Conservation (phyloP, 140 eudicot species). For the Artemisia princeps region DNA sequence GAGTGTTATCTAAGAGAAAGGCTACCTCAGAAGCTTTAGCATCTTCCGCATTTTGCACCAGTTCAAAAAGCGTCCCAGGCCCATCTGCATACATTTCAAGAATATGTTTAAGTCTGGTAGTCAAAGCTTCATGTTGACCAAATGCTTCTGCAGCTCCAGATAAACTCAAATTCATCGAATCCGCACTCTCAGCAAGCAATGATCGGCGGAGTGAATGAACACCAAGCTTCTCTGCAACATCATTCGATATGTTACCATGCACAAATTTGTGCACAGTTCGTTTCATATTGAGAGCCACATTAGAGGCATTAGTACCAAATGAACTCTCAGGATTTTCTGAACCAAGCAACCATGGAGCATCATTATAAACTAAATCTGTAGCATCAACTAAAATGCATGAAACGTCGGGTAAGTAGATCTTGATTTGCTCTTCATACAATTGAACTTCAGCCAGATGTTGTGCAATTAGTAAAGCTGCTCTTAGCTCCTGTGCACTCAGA, state of each 20-base stretch:
- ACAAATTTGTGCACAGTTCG: slow-evolving; percentile 70
- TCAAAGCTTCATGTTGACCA: slow-evolving; percentile 98
- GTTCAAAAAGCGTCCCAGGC: slow-evolving; percentile 84
- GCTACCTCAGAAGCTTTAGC: slow-evolving; percentile 80
- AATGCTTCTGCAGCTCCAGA: slow-evolving; percentile 99
- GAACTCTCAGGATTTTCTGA: slow-evolving; percentile 33
- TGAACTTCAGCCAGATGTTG: slow-evolving; percentile 91
- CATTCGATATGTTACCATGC: slow-evolving; percentile 93
- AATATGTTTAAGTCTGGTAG: slow-evolving; percentile 92
- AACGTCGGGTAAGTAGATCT: slow-evolving; percentile 73
- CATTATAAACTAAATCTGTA: slow-evolving; percentile 81
- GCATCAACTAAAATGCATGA: slow-evolving; percentile 67
- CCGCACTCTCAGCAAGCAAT: slow-evolving; percentile 99
- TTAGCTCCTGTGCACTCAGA: slow-evolving; percentile 60
- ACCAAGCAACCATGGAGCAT: slow-evolving; percentile 99
- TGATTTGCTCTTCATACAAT: slow-evolving; percentile 47
- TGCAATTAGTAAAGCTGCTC: slow-evolving; percentile 73
- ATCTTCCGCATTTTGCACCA: slow-evolving; percentile 98
- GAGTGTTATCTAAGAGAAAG: slow-evolving; percentile 78
- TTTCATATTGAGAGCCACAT: slow-evolving; percentile 49
- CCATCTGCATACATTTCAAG: slow-evolving; percentile 99
- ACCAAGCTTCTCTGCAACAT: slow-evolving; percentile 96
- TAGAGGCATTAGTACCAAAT: slow-evolving; percentile 28
- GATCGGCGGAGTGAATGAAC: slow-evolving; percentile 84
- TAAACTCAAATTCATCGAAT: slow-evolving; percentile 90